Evolutionary conservation across 2,329 filamentous ascomycete species (phyloP).

Genomic region (Talaromyces sp.): DNA sequence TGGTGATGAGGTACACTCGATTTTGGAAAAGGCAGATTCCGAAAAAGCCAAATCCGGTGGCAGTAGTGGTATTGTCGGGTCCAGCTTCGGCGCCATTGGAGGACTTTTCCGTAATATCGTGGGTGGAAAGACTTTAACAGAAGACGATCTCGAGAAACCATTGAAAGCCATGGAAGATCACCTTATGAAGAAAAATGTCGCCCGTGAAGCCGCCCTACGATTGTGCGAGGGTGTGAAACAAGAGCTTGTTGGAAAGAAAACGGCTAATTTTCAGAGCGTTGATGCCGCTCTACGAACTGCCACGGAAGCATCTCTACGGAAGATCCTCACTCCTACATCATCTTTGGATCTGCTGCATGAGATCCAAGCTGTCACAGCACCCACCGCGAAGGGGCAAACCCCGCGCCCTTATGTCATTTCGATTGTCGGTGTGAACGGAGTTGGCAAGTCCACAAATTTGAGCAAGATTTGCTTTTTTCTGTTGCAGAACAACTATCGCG

Average conservation of each 20-base stretch:
- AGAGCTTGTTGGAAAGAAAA: slow-evolving; percentile 86
- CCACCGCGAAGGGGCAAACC: slow-evolving; percentile 60
- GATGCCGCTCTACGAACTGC: slow-evolving; percentile 78
- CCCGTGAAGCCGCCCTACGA: slow-evolving; percentile 85
- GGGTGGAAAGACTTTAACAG: slow-evolving; percentile 86
- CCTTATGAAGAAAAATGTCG: slow-evolving; percentile 91
- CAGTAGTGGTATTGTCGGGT: slow-evolving; percentile 67
- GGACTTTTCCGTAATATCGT: slow-evolving; percentile 92
- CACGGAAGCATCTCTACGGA: slow-evolving; percentile 87
- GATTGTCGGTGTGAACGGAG: slow-evolving; percentile 96
- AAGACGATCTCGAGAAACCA: slow-evolving; percentile 83
- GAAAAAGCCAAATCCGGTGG: slow-evolving; percentile 50
- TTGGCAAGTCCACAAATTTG: slow-evolving; percentile 96
- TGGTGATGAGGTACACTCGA: slow-evolving; percentile 87
- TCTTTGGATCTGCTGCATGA: slow-evolving; percentile 92
- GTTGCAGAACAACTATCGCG: slow-evolving; percentile 92
- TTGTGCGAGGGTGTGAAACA: slow-evolving; percentile 88
- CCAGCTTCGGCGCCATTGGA: slow-evolving; percentile 76
- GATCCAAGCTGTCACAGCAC: slow-evolving; percentile 73
- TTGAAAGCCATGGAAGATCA: slow-evolving; percentile 97
- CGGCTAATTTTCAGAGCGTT: slow-evolving; percentile 83
- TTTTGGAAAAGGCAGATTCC: slow-evolving; percentile 74
- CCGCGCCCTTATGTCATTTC: slow-evolving; percentile 91
- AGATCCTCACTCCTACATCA: slow-evolving; percentile 92
- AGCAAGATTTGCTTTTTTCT: slow-evolving; percentile 98